Conservation (phyloP, 202 grass and related monocot species). For the Carex sylvatica region DNA sequence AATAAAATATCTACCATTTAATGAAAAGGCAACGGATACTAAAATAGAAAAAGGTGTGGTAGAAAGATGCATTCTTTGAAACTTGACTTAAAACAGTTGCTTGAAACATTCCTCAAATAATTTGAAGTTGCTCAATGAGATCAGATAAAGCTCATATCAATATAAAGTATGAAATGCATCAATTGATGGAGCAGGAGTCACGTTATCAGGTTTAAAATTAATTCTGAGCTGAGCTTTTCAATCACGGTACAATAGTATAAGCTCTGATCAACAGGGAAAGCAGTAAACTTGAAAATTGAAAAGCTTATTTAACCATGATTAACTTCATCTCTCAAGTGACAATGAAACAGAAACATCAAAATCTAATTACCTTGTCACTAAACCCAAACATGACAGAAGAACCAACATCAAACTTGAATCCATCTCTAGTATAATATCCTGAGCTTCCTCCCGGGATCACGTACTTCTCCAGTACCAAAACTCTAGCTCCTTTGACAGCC, state of each 20-base stretch:
- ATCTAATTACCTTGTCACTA: conserved; percentile 61
- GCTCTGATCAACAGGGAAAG: neutral
- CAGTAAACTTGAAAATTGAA: neutral
- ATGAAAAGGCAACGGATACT: neutral
- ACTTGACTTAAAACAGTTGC: neutral
- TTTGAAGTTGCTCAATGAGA: neutral
- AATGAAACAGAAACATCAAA: neutral
- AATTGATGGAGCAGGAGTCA: too few species aligned
- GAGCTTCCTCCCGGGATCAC: conserved; percentile 87
- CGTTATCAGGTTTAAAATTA: too few species aligned
- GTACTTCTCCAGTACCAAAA: conserved; percentile 94
- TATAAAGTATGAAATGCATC: neutral
- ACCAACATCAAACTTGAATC: conserved; percentile 26
- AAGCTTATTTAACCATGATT: neutral
- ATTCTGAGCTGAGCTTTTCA: neutral
- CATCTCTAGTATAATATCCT: conserved; percentile 67
- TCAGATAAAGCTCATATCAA: neutral
- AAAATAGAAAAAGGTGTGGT: too few species aligned
- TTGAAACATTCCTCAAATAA: neutral
- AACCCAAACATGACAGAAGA: conserved; percentile 96
- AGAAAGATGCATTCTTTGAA: neutral
- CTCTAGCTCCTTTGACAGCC: conserved; percentile 63
- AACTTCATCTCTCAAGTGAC: neutral
- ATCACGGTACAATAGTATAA: neutral
- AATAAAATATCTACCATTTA: conserved; percentile 6